These are phyloP conservation scores for Fomes fomentarius DNA, from an alignment of 1,284 basidiomycete genomes.

Conservation along the genomic window DNA sequence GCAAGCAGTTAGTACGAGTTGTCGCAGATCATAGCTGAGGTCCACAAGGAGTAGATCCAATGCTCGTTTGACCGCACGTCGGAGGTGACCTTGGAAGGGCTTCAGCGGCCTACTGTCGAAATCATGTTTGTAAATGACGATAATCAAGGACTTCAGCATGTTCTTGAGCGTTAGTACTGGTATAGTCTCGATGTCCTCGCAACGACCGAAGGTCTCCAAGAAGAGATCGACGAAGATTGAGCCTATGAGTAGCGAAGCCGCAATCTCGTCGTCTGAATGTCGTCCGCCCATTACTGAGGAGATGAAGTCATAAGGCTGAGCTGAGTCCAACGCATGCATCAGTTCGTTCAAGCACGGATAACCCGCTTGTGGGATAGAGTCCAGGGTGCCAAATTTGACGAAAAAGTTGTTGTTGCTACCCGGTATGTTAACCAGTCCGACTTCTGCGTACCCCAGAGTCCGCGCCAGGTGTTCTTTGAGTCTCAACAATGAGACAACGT, in stretches of 20 bases:
- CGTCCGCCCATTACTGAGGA: conserved; percentile 53
- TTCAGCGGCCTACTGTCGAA: conserved; percentile 55
- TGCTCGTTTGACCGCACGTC: conserved; percentile 52
- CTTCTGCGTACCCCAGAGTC: conserved; percentile 56
- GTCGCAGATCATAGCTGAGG: conserved; percentile 66
- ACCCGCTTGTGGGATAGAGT: conserved; percentile 43
- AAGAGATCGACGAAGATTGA: conserved; percentile 63
- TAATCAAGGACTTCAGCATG: conserved; percentile 61
- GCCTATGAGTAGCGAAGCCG: conserved; percentile 54
- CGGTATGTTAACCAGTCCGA: conserved; percentile 48
- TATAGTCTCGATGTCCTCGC: conserved; percentile 45
- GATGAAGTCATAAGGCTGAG: conserved; percentile 48
- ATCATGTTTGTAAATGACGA: conserved; percentile 71
- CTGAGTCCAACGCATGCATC: conserved; percentile 59
- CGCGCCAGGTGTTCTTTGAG: conserved; percentile 64
- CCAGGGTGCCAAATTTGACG: conserved; percentile 53
- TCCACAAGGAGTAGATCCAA: conserved; percentile 52
- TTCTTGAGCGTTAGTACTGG: conserved; percentile 59
- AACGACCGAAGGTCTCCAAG: conserved; percentile 50
- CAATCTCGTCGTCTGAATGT: conserved; percentile 45
- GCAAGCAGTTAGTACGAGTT: conserved; percentile 58
- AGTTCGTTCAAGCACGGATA: conserved; percentile 63
- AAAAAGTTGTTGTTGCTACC: conserved; percentile 51
- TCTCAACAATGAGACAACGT: conserved; percentile 54
- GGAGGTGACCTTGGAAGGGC: conserved; percentile 54